phyloP scores from a whole-genome alignment of 1,284 basidiomycete species.

The Cryptococcus sp. region DNA sequence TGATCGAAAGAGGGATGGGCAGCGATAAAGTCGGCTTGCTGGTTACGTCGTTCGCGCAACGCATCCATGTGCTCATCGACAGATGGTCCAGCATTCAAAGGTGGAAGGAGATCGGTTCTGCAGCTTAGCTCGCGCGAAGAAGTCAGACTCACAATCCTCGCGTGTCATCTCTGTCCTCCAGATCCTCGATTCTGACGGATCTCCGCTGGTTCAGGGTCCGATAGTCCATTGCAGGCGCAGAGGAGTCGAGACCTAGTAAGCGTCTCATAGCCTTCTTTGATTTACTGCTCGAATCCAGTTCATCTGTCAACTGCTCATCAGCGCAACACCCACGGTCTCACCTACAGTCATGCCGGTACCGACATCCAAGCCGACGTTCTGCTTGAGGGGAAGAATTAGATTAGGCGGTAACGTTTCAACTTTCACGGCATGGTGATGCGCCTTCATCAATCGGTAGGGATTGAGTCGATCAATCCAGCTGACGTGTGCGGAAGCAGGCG shows the following conservation, averaged over 20 bases:
- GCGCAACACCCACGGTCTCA: background rate
- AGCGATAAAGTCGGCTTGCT: conserved; percentile 81
- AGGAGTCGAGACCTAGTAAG: conserved; percentile 27
- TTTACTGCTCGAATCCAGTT: background rate
- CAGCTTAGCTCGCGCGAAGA: background rate
- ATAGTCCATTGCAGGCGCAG: conserved; percentile 14
- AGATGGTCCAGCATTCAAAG: conserved; percentile 28
- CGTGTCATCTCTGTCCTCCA: conserved; percentile 30
- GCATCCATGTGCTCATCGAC: conserved; percentile 53
- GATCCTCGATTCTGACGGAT: conserved; percentile 16
- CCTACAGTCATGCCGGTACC: conserved; percentile 6
- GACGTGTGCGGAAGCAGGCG: conserved; percentile 49
- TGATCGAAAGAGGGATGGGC: conserved; percentile 88
- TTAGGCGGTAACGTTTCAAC: conserved; percentile 67
- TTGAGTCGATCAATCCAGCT: conserved; percentile 76
- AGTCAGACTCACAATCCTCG: conserved; percentile 32
- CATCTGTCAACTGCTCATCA: background rate
- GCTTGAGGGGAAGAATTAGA: conserved; percentile 70
- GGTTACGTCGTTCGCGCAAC: conserved; percentile 68
- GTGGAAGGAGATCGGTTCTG: conserved; percentile 40
- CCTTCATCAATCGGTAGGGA: conserved; percentile 77
- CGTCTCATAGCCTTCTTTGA: conserved; percentile 25
- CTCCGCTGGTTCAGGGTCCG: background rate
- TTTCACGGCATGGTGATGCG: conserved; percentile 67
- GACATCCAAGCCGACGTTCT: conserved; percentile 64